Evolutionary conservation across 768 basidiomycete species (phyloP).

Genomic region (Boletus fagicola): DNA sequence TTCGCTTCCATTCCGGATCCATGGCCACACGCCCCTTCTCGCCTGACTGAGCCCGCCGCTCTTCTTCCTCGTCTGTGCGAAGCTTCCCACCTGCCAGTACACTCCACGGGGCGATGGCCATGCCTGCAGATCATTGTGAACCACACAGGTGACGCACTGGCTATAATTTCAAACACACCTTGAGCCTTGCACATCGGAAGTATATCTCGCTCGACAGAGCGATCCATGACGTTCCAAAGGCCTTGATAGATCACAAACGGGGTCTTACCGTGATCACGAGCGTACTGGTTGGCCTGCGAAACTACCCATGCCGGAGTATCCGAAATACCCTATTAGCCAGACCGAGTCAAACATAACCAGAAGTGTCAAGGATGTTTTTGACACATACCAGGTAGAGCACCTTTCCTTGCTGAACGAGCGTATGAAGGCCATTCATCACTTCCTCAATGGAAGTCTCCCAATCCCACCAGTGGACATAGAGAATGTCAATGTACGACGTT

Average conservation of each 20-base stretch:
- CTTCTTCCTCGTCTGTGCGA: slow-evolving; percentile 33
- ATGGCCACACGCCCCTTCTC: slow-evolving; percentile 39
- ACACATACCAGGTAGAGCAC: slow-evolving; percentile 40
- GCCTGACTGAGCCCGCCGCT: slow-evolving; percentile 22
- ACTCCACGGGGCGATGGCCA: slow-evolving; percentile 39
- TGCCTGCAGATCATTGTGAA: background rate
- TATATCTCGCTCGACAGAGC: slow-evolving; percentile 54
- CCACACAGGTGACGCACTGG: background rate
- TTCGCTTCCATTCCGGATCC: slow-evolving; percentile 35
- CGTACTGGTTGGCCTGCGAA: slow-evolving; percentile 48
- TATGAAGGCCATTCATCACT: slow-evolving; percentile 45
- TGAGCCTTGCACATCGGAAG: slow-evolving; percentile 37
- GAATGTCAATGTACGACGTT: slow-evolving; percentile 58
- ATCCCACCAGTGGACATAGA: slow-evolving; percentile 57
- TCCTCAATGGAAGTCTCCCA: slow-evolving; percentile 45
- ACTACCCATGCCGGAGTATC: slow-evolving; percentile 53
- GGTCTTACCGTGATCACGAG: slow-evolving; percentile 44
- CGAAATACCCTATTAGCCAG: slow-evolving; percentile 34
- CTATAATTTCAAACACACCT: slow-evolving; percentile 27
- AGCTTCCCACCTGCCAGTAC: slow-evolving; percentile 33
- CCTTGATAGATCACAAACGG: slow-evolving; percentile 58
- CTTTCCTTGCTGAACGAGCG: slow-evolving; percentile 42
- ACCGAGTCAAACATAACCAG: background rate
- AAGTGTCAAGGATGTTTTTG: background rate
- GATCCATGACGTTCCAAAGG: slow-evolving; percentile 41